Percentiles rank a stretch among this genome's conserved stretches.
Evolutionary conservation across 805 yeast species (phyloP).

Genomic region (Debaryomyces castellii): DNA sequence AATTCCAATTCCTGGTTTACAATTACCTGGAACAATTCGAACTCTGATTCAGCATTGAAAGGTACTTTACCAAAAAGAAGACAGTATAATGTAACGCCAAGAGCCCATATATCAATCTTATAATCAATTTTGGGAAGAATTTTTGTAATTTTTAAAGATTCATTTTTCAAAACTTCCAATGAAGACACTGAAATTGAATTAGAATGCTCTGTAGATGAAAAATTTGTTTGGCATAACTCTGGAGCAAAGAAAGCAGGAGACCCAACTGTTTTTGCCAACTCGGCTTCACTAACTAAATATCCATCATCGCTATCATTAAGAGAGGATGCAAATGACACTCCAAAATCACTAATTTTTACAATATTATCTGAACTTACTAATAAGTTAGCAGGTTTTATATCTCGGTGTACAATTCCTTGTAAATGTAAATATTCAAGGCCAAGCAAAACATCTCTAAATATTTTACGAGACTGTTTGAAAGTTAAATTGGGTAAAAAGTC

Average conservation of each 20-base stretch:
- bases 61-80: slow-evolving; percentile 86
- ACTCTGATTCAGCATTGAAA: slow-evolving; percentile 83
- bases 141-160: slow-evolving; percentile 16
- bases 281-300: slow-evolving; percentile 54
- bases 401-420: slow-evolving; percentile 91
- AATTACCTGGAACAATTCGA: slow-evolving; percentile 80
- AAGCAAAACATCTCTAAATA: slow-evolving; percentile 77
- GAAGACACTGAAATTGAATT: slow-evolving; percentile 18
- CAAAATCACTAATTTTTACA: slow-evolving; percentile 95
- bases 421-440: slow-evolving; percentile 90
- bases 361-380: slow-evolving; percentile 65
- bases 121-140: slow-evolving; percentile 57
- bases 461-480: slow-evolving; percentile 63
- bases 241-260: slow-evolving; percentile 98
- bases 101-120: slow-evolving; percentile 96
- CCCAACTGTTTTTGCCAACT: slow-evolving; percentile 93
- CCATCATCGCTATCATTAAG: slow-evolving; percentile 46
- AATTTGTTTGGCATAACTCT: slow-evolving; percentile 74
- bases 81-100: slow-evolving; percentile 90
- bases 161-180: slow-evolving; percentile 21
- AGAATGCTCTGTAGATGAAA: slow-evolving; percentile 13
- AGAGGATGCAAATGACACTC: slow-evolving; percentile 77
- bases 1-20: slow-evolving; percentile 58
- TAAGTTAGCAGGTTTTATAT: slow-evolving; percentile 92
- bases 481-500: slow-evolving; percentile 58